Evolutionary conservation across 345 rosid species (phyloP), one percentile per base, ranked within the genome.

Genomic region (Euphorbia tirucalli): DNA sequence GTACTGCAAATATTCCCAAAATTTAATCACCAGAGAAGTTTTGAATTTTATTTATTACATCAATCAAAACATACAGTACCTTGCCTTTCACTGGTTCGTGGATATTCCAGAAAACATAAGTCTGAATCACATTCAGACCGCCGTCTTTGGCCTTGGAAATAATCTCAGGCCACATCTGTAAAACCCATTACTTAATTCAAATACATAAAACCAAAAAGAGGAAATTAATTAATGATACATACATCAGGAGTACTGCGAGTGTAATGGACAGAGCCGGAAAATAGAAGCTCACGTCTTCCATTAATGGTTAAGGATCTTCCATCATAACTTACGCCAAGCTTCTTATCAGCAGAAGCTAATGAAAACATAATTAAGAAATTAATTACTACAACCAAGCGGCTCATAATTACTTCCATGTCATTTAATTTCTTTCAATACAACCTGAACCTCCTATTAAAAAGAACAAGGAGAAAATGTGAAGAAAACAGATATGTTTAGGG

Each of bases 221-320:
- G 19, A 48, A 58, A 68, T 59, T 13, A 32, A 24, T 21, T 8
- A 24, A n/a, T n/a, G 14, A 70, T 44, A 9, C 2, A 19, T 60
- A 28, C 64, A 4, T 85, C 79, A 15, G 93, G 90, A 18, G 92
- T 80, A 70, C 97, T 93, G 15, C 97, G 91, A 74, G 97, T 82
- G 64, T 93, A 90, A 75, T 93, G 98, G 76, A 90, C 85, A 2
- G 98, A 89, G 19, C 96, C 93, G 7, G 93, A 90, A 80, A 90
- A 85, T 19, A 93, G 86, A 72, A 93, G 74, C 78, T 80, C 77
- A 44, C 82, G 83, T 41, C 83, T 52, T 19, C 90, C 96, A 66
- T 90, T 80, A 66, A 90, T 76, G 80, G 87, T 85, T 66, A 91
- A 60, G 11, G 96, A 85, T 69, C 87, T 79, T 39, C 81, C 86